phyloP scores from a whole-genome alignment of 352 stramenopile species.

The Phytophthora lateralis region DNA sequence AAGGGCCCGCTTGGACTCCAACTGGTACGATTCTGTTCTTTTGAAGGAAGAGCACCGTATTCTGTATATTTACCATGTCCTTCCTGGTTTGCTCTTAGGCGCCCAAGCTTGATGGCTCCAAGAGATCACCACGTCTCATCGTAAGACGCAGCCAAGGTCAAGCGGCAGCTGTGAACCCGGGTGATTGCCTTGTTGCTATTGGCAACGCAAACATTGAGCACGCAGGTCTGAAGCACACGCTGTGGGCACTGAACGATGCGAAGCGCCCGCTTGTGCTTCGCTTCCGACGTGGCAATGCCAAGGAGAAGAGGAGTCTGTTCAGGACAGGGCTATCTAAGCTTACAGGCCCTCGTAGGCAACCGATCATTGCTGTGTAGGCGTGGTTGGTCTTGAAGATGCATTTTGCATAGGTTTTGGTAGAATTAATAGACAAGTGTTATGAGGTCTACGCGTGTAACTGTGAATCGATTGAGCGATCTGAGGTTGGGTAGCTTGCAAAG shows the following conservation, averaged over 20 bases:
- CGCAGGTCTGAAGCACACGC: slow-evolving; percentile 81
- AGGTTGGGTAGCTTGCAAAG: not conserved
- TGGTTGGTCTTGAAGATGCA: slow-evolving; percentile 1
- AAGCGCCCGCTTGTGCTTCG: slow-evolving; percentile 75
- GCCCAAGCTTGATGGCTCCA: slow-evolving; percentile 47
- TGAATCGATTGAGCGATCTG: slow-evolving; percentile 13
- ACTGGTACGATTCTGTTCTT: slow-evolving; percentile 42
- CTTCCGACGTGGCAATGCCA: slow-evolving; percentile 80
- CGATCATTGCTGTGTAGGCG: slow-evolving; percentile 55
- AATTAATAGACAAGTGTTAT: slow-evolving; percentile 23
- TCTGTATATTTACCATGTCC: slow-evolving; percentile 8
- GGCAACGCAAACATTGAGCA: slow-evolving; percentile 86
- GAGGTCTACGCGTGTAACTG: slow-evolving; percentile 19
- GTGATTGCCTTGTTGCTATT: slow-evolving; percentile 82
- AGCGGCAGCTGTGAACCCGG: slow-evolving; percentile 75
- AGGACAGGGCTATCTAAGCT: slow-evolving; percentile 45
- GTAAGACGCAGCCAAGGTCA: slow-evolving; percentile 77
- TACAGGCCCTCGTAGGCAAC: slow-evolving; percentile 35
- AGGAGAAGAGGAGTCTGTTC: slow-evolving; percentile 81
- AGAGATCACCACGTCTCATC: slow-evolving; percentile 72
- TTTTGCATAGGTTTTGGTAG: slow-evolving; percentile 28
- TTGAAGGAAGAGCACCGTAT: not conserved
- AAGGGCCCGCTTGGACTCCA: slow-evolving; percentile 70
- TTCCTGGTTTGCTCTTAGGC: slow-evolving; percentile 32
- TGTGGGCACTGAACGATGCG: slow-evolving; percentile 85